Percentiles rank a stretch among this genome's conserved stretches.
phyloP scores from a whole-genome alignment of 768 basidiomycete genomes.

The Boletus vermiculosoides region DNA sequence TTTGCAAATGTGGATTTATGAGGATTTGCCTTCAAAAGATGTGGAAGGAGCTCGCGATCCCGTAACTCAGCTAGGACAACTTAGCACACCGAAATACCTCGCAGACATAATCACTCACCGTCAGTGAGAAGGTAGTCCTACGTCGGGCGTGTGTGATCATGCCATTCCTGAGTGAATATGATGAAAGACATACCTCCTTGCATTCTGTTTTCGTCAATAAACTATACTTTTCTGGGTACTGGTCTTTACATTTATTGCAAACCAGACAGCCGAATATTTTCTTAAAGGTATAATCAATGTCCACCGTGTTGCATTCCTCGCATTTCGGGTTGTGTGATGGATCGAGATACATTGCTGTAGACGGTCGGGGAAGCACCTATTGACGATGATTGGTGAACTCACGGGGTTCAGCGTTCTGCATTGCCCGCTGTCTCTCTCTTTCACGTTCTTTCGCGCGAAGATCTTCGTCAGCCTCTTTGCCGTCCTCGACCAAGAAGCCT shows the following conservation, averaged over 20 bases:
- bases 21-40: constrained; percentile 91
- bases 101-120: constrained; percentile 46
- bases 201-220: constrained; percentile 98
- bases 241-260: constrained; percentile 88
- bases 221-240: constrained; percentile 89
- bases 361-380: background rate
- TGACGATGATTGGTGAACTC: constrained; percentile 4
- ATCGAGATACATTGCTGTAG: constrained; percentile 75
- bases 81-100: background rate
- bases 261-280: constrained; percentile 84
- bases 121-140: constrained; percentile 96
- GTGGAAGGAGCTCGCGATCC: constrained; percentile 89
- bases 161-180: background rate
- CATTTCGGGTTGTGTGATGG: constrained; percentile 78
- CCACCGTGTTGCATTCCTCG: constrained; percentile 78
- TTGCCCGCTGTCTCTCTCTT: constrained; percentile 72
- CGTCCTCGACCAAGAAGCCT: constrained; percentile 90
- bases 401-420: constrained; percentile 78
- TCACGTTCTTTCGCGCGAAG: constrained; percentile 74
- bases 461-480: constrained; percentile 77
- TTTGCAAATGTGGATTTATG: constrained; percentile 95
- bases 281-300: constrained; percentile 80
- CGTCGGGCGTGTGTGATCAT: constrained; percentile 1
- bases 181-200: constrained; percentile 64
- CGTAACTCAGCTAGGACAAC: constrained; percentile 75